These are phyloP conservation scores for Xylaria flabelliformis DNA, from an alignment of 495 filamentous ascomycete species.

Conservation along the genomic window DNA sequence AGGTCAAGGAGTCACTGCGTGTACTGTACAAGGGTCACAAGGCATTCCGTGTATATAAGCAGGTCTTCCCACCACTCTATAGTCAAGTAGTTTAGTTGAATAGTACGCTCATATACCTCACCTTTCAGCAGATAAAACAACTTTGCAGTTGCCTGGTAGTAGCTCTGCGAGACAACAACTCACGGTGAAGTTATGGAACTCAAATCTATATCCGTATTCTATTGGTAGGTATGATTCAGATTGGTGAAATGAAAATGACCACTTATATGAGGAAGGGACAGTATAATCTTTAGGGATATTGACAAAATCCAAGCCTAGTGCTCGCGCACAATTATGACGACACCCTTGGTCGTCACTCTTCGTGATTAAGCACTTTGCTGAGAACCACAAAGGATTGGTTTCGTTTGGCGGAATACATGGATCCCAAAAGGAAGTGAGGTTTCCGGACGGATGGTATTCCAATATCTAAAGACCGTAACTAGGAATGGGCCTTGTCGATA, in stretches of 20 bases:
- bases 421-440: not conserved
- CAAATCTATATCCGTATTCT: not conserved
- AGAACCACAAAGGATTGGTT: not conserved
- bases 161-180: not conserved
- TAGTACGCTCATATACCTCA: no score
- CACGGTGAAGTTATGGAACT: not conserved
- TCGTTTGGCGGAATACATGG: not conserved
- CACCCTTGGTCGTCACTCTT: no score
- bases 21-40: no score
- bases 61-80: no score
- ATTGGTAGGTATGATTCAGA: not conserved
- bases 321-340: not conserved
- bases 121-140: no score
- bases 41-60: no score
- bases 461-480: not conserved
- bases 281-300: not conserved
- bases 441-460: not conserved
- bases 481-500: not conserved
- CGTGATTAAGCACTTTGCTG: not conserved
- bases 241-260: not conserved
- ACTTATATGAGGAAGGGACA: not conserved
- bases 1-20: no score
- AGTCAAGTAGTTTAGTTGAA: no score
- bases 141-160: constrained; percentile 13
- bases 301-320: not conserved